Conservation (phyloP, 2,329 filamentous ascomycete genomes). For the Samsoniella hepiali region DNA sequence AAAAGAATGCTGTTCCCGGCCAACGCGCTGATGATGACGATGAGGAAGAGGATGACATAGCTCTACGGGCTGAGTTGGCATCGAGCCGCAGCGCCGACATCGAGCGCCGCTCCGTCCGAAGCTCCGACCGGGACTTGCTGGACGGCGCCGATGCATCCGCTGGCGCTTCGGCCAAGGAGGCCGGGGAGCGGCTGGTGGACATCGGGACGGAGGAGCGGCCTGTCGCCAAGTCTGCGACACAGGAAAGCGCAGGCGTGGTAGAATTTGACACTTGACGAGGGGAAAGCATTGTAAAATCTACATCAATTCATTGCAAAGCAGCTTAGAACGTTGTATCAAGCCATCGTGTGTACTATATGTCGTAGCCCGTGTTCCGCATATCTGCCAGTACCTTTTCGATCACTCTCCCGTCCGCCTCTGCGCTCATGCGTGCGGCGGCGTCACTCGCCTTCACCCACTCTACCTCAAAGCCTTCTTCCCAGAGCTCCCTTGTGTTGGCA, state of each 20-base stretch:
- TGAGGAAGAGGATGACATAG: constrained; percentile 59
- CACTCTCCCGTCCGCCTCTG: constrained; percentile 26
- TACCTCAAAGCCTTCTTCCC: constrained; percentile 27
- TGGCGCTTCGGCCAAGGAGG: constrained; percentile 39
- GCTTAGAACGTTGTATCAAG: background rate
- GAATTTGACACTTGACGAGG: constrained; percentile 41
- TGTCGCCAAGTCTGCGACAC: constrained; percentile 21
- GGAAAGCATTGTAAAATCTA: background rate
- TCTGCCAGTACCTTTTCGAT: constrained; percentile 29
- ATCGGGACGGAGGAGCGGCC: background rate
- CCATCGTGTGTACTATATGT: constrained; percentile 20
- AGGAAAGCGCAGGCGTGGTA: constrained; percentile 36
- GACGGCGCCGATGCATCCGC: constrained; percentile 73
- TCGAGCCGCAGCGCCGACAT: constrained; percentile 48
- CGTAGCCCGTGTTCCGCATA: constrained; percentile 28
- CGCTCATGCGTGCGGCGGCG: constrained; percentile 25
- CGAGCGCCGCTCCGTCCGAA: constrained; percentile 62
- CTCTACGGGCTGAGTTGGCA: constrained; percentile 26
- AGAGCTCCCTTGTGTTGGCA: constrained; percentile 29
- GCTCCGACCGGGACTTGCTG: constrained; percentile 66
- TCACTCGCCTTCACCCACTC: constrained; percentile 27
- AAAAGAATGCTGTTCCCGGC: constrained; percentile 70
- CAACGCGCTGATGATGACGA: constrained; percentile 67
- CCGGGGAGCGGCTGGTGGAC: constrained; percentile 20
- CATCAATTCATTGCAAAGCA: background rate